These are phyloP conservation scores for Paraurostyla sp. DNA, from an alignment of 73 alveolate genomes.

Conservation along the genomic window DNA sequence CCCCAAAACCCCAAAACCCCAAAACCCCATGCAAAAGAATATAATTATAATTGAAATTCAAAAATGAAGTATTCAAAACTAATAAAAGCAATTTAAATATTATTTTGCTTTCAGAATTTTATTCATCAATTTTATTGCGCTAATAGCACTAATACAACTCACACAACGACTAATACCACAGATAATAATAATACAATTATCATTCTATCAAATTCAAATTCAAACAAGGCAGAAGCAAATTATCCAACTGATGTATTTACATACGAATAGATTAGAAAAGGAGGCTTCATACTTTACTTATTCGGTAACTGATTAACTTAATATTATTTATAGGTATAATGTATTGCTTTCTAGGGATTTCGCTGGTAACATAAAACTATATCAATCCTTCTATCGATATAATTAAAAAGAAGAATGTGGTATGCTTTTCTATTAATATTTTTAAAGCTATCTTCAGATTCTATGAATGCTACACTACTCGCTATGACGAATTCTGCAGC, in stretches of 20 bases:
- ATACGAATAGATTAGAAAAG: neutral
- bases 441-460: conserved; percentile 55
- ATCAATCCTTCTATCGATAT: conserved; percentile 80
- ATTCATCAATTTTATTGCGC: too few species aligned
- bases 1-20: too few species aligned
- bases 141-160: too few species aligned
- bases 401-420: conserved; percentile 63
- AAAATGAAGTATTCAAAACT: too few species aligned
- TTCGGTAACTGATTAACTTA: conserved; percentile 24
- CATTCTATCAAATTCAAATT: neutral
- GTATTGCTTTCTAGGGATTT: conserved; percentile 70
- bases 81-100: too few species aligned
- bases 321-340: conserved; percentile 64
- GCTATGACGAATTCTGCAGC: conserved; percentile 84
- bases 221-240: neutral
- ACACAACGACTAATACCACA: neutral
- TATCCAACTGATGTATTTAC: conserved; percentile 44
- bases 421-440: neutral
- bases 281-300: conserved; percentile 50
- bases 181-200: neutral
- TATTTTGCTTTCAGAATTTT: too few species aligned
- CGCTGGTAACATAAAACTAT: conserved; percentile 70
- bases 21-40: too few species aligned
- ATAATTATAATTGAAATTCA: too few species aligned
- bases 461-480: conserved; percentile 79